Percentiles rank a stretch among this genome's conserved stretches.
These are phyloP conservation scores for Nemania diffusa DNA, from an alignment of 2,329 filamentous ascomycete species.

Conservation along the genomic window DNA sequence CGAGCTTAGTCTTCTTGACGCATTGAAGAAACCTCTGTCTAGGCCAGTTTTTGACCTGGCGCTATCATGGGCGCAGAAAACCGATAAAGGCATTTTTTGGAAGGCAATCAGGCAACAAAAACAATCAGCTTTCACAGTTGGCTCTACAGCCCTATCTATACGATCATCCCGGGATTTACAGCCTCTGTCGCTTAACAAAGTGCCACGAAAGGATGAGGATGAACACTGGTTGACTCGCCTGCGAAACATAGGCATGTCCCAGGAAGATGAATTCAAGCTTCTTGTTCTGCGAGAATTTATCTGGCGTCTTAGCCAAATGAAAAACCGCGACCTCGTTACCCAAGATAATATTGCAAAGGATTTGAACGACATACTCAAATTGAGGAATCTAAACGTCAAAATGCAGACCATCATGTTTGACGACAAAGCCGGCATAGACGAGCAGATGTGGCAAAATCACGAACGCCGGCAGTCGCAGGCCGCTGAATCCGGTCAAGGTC, in stretches of 20 bases:
- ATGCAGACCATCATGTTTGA: conserved; percentile 95
- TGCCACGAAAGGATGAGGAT: conserved; percentile 87
- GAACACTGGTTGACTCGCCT: conserved; percentile 91
- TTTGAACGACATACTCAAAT: conserved; percentile 77
- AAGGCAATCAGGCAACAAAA: conserved; percentile 76
- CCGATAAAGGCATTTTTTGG: conserved; percentile 89
- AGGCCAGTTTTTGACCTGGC: conserved; percentile 86
- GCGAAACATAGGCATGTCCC: conserved; percentile 81
- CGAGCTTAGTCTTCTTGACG: conserved; percentile 80
- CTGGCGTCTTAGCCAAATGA: conserved; percentile 82
- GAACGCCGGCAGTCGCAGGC: conserved; percentile 46
- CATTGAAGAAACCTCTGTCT: conserved; percentile 82
- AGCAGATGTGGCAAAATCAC: conserved; percentile 46
- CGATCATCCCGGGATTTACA: conserved; percentile 67
- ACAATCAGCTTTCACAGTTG: conserved; percentile 71
- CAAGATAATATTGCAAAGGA: conserved; percentile 56
- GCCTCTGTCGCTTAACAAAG: conserved; percentile 67
- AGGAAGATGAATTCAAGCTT: conserved; percentile 90
- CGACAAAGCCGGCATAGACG: conserved; percentile 69
- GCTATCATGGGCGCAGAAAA: conserved; percentile 83
- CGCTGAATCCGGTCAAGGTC: conserved; percentile 53
- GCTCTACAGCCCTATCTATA: conserved; percentile 64
- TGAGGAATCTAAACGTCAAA: conserved; percentile 80
- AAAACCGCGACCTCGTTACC: conserved; percentile 62
- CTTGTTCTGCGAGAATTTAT: conserved; percentile 89